Evolutionary conservation across 495 filamentous ascomycete genomes (phyloP), one percentile per base, ranked within the genome.

Genomic region (Daldinia loculata): DNA sequence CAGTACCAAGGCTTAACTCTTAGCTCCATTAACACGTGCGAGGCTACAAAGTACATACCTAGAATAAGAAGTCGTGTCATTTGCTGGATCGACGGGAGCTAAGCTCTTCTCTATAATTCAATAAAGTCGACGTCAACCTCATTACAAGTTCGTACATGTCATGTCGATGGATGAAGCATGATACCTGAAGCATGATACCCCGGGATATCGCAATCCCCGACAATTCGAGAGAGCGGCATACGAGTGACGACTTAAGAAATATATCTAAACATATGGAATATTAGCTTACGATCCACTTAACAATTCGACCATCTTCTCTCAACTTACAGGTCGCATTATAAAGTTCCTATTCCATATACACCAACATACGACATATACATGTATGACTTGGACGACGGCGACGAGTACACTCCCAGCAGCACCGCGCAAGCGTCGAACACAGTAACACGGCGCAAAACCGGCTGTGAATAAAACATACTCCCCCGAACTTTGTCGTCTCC

Each of bases 341-440:
- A 22, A 48, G 39, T 43, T 17, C 7, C 7, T 45, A 17, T 22
- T 45, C 41, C 41, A 17, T 15, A 12, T 57, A 12, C 19, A 34
- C 14, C 15, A n/a, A 19, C 43, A 29, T 43, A 38, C 39, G 6
- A 24, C 14, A 58, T 19, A 60, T 70, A 61, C 43, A 69, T 70
- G 67, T 63, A 70, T 74, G 67, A 67, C 48, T 70, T 70, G 39
- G 62, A 64, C 58, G 29, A 43, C 57, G 27, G 4, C 8, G 30
- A 56, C 17, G 17, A 36, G 27, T 41, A 52, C 55, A 64, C 38
- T 38, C 30, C 58, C 38, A 34, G 30, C 61, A n/a, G 38, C 30
- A 72, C 61, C 19, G 65, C 66, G 62, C 70, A 66, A 66, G 32
- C 36, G 36, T 63, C 62, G 22, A 69, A 17, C 50, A 32, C 24